Evolutionary conservation across 169 alveolate genomes (phyloP).

Genomic region (Plasmodium vinckei): DNA sequence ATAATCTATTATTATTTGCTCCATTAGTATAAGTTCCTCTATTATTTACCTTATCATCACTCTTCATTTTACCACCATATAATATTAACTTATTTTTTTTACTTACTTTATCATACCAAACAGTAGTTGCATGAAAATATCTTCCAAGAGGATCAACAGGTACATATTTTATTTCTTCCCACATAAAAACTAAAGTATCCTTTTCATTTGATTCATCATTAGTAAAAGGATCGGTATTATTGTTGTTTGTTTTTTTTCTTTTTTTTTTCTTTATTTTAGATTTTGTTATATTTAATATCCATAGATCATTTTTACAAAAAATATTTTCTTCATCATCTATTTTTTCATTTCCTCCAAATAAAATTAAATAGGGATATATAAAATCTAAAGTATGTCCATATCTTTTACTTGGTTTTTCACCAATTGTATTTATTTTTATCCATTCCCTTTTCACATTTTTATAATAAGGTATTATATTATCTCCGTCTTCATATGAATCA

Average conservation of each 20-base stretch:
- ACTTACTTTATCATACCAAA: slow-evolving; percentile 72
- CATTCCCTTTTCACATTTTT: slow-evolving; percentile 49
- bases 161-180: slow-evolving; percentile 63
- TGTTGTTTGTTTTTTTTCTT: neutral
- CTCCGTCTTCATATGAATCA: slow-evolving; percentile 8
- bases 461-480: slow-evolving; percentile 3
- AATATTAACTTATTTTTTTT: slow-evolving; percentile 50
- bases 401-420: slow-evolving; percentile 58
- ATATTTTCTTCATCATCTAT: slow-evolving; percentile 28
- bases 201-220: neutral
- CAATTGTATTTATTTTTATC: slow-evolving; percentile 31
- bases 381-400: slow-evolving; percentile 73
- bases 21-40: neutral
- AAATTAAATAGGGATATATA: slow-evolving; percentile 51
- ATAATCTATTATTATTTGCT: slow-evolving; percentile 27
- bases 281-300: slow-evolving; percentile 68
- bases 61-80: slow-evolving; percentile 76
- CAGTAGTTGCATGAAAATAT: slow-evolving; percentile 60
- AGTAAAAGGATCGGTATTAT: neutral
- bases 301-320: slow-evolving; percentile 56
- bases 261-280: slow-evolving; percentile 26
- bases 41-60: too few relatives aligned
- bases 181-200: slow-evolving; percentile 6
- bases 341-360: slow-evolving; percentile 75
- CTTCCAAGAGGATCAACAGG: slow-evolving; percentile 48